Base-by-base conservation (phyloP, 257 asterid species). In the Scutellaria baicalensis region DNA sequence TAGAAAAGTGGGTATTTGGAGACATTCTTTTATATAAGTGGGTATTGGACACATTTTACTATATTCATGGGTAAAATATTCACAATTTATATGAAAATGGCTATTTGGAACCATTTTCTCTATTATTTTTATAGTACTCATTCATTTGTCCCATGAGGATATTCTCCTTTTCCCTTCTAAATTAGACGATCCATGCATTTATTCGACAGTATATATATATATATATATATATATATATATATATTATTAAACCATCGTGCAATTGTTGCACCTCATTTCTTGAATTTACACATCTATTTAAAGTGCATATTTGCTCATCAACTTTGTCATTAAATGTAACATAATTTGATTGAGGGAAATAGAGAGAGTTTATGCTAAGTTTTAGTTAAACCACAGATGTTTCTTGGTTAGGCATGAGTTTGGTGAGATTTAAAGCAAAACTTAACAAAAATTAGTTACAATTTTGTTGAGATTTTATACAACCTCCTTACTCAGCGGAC, bases 301-400 rank as follows among this genome's bases (percentile, higher is more conserved):
- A n/a, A 59, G 0, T 14, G 8, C 14, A 36, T 27, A 27, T 27
- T 27, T 27, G 33, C 33, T 27, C 2, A 9, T 11, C 33, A 27
- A 27, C 33, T 27, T 27, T 27, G 33, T 27, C 4, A 27, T 5
- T 27, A 27, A 27, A 27, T 27, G 33, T 27, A 27, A 27, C 33
- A 21, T 52, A 3, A 10, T 40, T 40, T 6, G 10, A 6, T 40
- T 40, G 44, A 40, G 6, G 47, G 18, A 43, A 18, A 44, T 8
- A 63, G 76, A 65, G 81, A 64, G 82, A 69, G 71, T 80, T 79
- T 65, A 74, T 72, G 85, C 88, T 81, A 76, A 71, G 84, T 81
- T 84, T 68, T 74, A 76, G 88, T 81, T 63, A 79, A 81, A 83
- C 85, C 88, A 27, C 73, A 80, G 68, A 69, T 63, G 74, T 59